Evolutionary conservation across 139 green algal species (phyloP).

Genomic region (Dunaliella primolecta): DNA sequence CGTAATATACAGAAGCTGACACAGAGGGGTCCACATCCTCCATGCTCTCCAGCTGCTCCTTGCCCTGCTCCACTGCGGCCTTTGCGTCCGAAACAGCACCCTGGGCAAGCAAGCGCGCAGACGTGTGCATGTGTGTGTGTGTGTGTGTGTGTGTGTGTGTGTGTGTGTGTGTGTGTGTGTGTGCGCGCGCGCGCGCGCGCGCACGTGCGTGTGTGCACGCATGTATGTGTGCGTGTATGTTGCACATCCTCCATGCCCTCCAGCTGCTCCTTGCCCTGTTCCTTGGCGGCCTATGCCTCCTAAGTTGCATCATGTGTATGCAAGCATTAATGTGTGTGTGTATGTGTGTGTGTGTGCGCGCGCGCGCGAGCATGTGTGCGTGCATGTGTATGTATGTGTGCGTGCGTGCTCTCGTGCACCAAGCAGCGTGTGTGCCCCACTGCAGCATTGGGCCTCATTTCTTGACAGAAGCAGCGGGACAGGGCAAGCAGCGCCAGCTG

Average conservation of each 20-base stretch:
- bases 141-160: conserved; percentile 5
- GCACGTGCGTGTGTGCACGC: too few relatives aligned
- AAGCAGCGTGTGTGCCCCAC: too few relatives aligned
- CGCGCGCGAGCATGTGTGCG: conserved; percentile 1
- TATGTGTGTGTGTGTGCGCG: background rate
- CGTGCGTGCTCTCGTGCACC: too few relatives aligned
- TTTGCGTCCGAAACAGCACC: conserved; percentile 47
- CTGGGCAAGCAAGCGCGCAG: background rate
- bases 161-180: conserved; percentile 1
- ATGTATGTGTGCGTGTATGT: too few relatives aligned
- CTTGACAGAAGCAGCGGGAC: too few relatives aligned
- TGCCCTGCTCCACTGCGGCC: conserved; percentile 65
- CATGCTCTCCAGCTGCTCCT: conserved; percentile 62
- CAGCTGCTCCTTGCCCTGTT: conserved; percentile 74
- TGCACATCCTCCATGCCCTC: conserved; percentile 55
- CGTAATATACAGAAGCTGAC: conserved; percentile 80
- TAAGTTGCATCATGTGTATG: conserved; percentile 2
- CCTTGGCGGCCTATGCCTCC: conserved; percentile 57
- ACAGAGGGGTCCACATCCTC: conserved; percentile 83
- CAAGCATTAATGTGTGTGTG: background rate
- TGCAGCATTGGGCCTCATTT: too few relatives aligned
- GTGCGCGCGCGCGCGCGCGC: too few relatives aligned
- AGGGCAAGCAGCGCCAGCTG: too few relatives aligned
- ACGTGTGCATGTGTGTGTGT: background rate
- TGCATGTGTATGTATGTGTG: background rate